Base-by-base conservation (phyloP, 148 eudicot genomes). In the Oxyria digyna region DNA sequence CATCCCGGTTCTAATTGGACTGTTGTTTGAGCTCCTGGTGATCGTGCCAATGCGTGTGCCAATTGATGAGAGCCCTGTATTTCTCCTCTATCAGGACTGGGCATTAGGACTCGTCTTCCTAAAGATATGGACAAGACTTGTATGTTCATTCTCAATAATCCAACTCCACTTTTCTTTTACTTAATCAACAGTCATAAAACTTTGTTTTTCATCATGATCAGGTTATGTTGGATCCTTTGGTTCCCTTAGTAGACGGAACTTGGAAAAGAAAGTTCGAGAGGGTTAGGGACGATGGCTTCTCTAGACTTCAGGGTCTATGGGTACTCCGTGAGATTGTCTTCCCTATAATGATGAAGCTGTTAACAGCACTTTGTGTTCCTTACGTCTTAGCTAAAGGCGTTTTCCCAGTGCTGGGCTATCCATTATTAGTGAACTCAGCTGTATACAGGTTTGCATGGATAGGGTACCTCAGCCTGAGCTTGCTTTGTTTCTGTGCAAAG, bases 11-110 rank as follows among this genome's bases (percentile, higher is more conserved):
- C 66, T 94, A 55, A 88, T 94, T 71, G 99, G 99, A 54, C 84
- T 94, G 76, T 88, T 94, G n/a, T 94, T 94, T 72, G 99, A 94
- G 84, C 96, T 94, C 40, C 73, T 94, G 72, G 96, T 94, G 48
- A 88, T 94, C 68, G 99, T 91, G 67, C 99, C 99, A 11, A 90
- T 94, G 99, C 85, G 99, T 69, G 97, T 94, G 50, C 93, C 99
- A 1, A 81, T 90, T 13, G 93, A 94, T 78, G 99, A 94, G 80
- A 94, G 99, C 81, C 99, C 99, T 41, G 97, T 94, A 62, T 94
- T 94, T 80, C 96, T 90, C 66, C 80, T 94, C 31, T 94, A 90
- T 82, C 99, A 94, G 74, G 99, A 94, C 73, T 94, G 99, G 99
- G 99, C 96, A 72, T 78, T 91, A 69, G 99, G 99, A 23, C 87